These are phyloP conservation scores for Kwoniella sp. DNA, from an alignment of 768 basidiomycete species.

Conservation along the genomic window DNA sequence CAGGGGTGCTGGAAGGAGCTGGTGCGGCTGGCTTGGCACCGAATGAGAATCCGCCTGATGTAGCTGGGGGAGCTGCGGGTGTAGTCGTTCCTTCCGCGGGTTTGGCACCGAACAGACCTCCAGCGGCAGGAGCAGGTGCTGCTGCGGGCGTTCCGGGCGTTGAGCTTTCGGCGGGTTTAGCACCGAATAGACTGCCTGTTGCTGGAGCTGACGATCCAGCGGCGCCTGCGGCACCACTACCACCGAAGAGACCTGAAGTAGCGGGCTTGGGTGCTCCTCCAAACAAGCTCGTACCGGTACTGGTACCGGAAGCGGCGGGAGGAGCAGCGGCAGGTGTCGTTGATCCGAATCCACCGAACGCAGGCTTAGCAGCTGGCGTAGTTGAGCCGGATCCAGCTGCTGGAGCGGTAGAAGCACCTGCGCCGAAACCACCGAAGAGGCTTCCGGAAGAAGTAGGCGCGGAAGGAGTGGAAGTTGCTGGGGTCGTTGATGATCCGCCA, in stretches of 20 bases:
- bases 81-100: conserved; percentile 23
- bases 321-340: conserved; percentile 42
- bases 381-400: conserved; percentile 29
- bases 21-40: conserved; percentile 19
- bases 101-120: conserved; percentile 26
- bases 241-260: conserved; percentile 37
- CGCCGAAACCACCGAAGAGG: conserved; percentile 32
- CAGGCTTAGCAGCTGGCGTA: conserved; percentile 43
- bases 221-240: conserved; percentile 13
- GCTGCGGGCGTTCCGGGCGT: conserved; percentile 15
- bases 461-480: conserved; percentile 16
- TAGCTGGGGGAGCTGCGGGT: conserved; percentile 30
- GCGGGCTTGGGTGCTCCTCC: conserved; percentile 28
- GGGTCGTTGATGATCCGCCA: conserved; percentile 10
- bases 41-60: conserved; percentile 18
- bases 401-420: conserved; percentile 1
- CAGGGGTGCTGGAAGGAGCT: conserved; percentile 29
- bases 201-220: conserved; percentile 22
- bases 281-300: conserved; percentile 23
- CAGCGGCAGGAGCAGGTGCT: neutral
- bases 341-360: conserved; percentile 40
- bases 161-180: conserved; percentile 30
- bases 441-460: conserved; percentile 24
- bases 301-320: conserved; percentile 19
- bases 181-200: conserved; percentile 29